Conservation (phyloP, 108 stramenopile species). For the Cyclostephanos invisitatus region DNA sequence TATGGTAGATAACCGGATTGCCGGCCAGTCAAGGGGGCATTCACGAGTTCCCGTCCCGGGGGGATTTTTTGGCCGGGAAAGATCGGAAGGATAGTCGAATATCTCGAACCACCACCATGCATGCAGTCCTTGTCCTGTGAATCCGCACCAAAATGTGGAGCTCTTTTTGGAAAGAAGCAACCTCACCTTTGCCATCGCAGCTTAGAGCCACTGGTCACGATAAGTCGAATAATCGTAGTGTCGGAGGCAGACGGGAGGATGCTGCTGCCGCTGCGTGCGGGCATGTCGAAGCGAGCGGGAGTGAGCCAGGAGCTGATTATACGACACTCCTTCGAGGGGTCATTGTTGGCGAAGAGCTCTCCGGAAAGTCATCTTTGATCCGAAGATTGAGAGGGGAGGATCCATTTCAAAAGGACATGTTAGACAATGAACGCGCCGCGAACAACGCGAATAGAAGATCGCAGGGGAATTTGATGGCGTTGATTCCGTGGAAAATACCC, state of each 20-base stretch:
- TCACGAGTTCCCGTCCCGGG: too few relatives aligned
- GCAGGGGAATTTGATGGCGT: slow-evolving; percentile 40
- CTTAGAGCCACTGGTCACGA: background rate
- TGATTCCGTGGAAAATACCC: slow-evolving; percentile 44
- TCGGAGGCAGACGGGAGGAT: background rate
- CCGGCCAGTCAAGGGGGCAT: too few relatives aligned
- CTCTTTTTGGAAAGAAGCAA: slow-evolving; percentile 12
- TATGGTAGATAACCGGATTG: too few relatives aligned
- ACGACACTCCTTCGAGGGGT: slow-evolving; percentile 35
- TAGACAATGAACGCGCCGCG: slow-evolving; percentile 4
- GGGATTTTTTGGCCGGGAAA: too few relatives aligned
- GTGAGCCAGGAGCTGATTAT: slow-evolving; percentile 8
- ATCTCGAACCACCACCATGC: too few relatives aligned
- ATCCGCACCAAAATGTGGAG: background rate
- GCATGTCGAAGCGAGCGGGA: background rate
- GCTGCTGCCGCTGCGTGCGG: background rate
- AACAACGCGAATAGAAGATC: slow-evolving; percentile 9
- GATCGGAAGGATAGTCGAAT: too few relatives aligned
- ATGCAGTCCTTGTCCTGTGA: too few relatives aligned
- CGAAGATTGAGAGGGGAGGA: slow-evolving; percentile 46
- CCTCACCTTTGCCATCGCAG: background rate
- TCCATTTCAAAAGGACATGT: slow-evolving; percentile 20
- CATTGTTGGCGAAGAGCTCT: slow-evolving; percentile 32
- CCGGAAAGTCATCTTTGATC: slow-evolving; percentile 45
- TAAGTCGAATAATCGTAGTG: background rate